These are phyloP conservation scores for Pestalotiopsis sp. DNA, from an alignment of 2,329 filamentous ascomycete species.

Conservation along the genomic window DNA sequence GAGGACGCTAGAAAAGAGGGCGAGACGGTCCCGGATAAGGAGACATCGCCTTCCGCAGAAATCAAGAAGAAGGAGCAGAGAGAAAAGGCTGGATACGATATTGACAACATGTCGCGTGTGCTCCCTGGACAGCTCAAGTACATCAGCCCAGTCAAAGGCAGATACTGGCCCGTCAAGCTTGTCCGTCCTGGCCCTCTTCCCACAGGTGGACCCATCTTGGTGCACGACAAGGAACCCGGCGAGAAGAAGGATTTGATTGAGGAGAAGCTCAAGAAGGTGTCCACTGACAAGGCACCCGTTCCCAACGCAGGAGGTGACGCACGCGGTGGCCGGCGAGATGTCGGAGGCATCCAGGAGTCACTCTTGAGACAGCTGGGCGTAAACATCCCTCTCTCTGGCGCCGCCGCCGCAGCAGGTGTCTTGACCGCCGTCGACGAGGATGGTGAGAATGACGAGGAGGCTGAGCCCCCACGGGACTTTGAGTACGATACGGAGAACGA, in stretches of 20 bases:
- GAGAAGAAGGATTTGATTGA: conserved; percentile 83
- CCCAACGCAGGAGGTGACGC: conserved; percentile 40
- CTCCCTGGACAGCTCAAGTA: conserved; percentile 93
- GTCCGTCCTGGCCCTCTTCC: conserved; percentile 57
- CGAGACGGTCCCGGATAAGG: conserved; percentile 35
- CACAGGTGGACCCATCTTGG: conserved; percentile 90
- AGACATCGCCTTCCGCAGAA: conserved; percentile 49
- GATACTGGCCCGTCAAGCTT: conserved; percentile 85
- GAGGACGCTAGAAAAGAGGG: conserved; percentile 60
- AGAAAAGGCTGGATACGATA: conserved; percentile 94
- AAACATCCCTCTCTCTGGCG: conserved; percentile 42
- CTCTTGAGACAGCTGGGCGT: conserved; percentile 28
- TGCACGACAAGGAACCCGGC: conserved; percentile 79
- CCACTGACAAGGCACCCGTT: conserved; percentile 63
- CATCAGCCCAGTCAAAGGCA: conserved; percentile 85
- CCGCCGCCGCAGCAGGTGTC: conserved; percentile 76
- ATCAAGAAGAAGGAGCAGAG: conserved; percentile 90
- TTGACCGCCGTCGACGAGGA: conserved; percentile 89
- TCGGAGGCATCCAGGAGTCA: conserved; percentile 33
- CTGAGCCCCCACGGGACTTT: conserved; percentile 70
- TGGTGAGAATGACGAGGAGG: conserved; percentile 73
- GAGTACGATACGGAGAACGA: conserved; percentile 73
- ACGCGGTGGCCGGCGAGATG: conserved; percentile 26
- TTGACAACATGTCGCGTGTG: conserved; percentile 96
- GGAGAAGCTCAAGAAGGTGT: conserved; percentile 86